Evolutionary conservation across 768 basidiomycete species (phyloP).

Genomic region (Mycena pura): DNA sequence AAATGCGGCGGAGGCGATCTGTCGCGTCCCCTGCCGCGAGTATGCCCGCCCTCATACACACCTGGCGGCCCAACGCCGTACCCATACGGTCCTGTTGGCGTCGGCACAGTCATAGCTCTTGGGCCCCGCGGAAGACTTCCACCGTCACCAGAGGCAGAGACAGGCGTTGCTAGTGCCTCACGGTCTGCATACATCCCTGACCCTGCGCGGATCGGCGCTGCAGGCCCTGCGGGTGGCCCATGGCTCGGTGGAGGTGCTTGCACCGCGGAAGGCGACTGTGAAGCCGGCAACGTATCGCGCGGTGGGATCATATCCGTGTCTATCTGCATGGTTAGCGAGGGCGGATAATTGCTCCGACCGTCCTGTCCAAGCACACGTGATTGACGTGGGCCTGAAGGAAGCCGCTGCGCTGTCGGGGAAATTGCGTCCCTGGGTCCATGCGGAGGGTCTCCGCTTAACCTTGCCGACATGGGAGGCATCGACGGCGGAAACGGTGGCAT

Average conservation of each 20-base stretch:
- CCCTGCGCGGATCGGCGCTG: slow-evolving; percentile 12
- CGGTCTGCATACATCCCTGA: slow-evolving; percentile 25
- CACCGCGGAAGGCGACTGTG: neutral
- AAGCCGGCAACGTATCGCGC: neutral
- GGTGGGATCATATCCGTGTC: neutral
- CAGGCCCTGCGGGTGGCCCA: neutral
- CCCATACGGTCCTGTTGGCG: slow-evolving; percentile 6
- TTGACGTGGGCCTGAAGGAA: slow-evolving; percentile 15
- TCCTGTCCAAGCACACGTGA: neutral
- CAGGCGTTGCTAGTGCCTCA: neutral
- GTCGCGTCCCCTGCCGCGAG: slow-evolving; percentile 11
- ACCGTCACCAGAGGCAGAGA: neutral
- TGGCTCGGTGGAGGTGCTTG: neutral
- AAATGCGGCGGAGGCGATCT: slow-evolving; percentile 19
- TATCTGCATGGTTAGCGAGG: neutral
- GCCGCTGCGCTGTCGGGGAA: slow-evolving; percentile 1
- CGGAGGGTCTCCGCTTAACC: neutral
- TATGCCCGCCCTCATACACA: slow-evolving; percentile 4
- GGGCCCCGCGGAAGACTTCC: slow-evolving; percentile 18
- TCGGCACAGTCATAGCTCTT: slow-evolving; percentile 20
- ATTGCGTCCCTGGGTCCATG: slow-evolving; percentile 10
- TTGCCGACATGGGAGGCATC: too few relatives aligned
- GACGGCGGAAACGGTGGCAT: slow-evolving; percentile 6
- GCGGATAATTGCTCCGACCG: neutral
- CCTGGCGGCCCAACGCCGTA: neutral